A percentile compares a stretch with the other conserved stretches of the same genome.
Evolutionary conservation across 352 stramenopile species (phyloP).

Genomic region (Pythium myriotylum): DNA sequence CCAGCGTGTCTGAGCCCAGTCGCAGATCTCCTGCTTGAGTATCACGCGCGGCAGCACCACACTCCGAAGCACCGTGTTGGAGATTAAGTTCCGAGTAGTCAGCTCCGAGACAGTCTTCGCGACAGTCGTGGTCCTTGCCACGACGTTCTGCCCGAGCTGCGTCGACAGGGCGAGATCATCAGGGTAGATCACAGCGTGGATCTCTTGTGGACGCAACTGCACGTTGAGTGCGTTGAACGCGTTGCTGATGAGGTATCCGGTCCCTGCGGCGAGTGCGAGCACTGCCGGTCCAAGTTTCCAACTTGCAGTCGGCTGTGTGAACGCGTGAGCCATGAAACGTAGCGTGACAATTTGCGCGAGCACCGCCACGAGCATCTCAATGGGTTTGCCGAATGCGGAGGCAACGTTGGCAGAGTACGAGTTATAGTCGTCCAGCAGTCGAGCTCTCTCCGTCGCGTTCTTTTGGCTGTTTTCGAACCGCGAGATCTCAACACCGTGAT

Average conservation of each 20-base stretch:
- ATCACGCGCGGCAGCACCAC: constrained; percentile 1
- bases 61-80: constrained; percentile 18
- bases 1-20: too few species aligned
- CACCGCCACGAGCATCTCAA: constrained; percentile 8
- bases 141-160: too few species aligned
- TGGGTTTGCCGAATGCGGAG: constrained; percentile 6
- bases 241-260: constrained; percentile 17
- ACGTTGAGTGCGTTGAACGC: constrained; percentile 18
- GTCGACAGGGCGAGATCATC: too few species aligned
- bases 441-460: too few species aligned
- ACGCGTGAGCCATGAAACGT: not conserved
- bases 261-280: not conserved
- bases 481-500: too few species aligned
- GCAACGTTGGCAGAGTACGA: constrained; percentile 20
- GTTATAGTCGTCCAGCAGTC: constrained; percentile 20
- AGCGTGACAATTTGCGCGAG: constrained; percentile 14
- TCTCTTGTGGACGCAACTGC: constrained; percentile 4
- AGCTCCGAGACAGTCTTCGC: not conserved
- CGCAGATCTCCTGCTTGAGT: too few species aligned
- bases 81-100: constrained; percentile 9
- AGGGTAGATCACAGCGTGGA: too few species aligned
- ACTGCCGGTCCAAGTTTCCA: not conserved
- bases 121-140: not conserved
- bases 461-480: too few species aligned
- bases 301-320: not conserved